Evolutionary conservation across 1,284 basidiomycete genomes (phyloP).

Genomic region (Trichosporon sp.): DNA sequence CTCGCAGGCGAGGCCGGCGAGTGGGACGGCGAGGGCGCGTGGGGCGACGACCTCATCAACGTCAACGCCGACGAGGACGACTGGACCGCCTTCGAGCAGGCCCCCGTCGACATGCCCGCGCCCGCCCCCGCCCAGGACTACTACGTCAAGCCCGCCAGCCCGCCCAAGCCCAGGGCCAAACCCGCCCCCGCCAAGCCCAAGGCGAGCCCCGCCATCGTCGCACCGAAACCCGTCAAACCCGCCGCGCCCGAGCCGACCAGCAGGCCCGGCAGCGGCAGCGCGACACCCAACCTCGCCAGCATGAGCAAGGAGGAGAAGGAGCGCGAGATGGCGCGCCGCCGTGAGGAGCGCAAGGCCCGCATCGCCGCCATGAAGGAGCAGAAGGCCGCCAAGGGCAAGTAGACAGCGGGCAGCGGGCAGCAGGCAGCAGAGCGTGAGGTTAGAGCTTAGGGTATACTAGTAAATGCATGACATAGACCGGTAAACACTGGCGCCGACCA

Average conservation of each 20-base stretch:
- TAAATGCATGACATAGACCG: conserved; percentile 3
- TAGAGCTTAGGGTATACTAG: conserved; percentile 1
- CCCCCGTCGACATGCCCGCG: conserved; percentile 49
- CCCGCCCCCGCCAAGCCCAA: conserved; percentile 2
- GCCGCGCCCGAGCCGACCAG: conserved; percentile 9
- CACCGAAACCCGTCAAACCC: conserved; percentile 8
- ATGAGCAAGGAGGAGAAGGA: conserved; percentile 84
- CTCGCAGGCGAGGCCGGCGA: conserved; percentile 54
- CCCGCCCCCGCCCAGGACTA: conserved; percentile 39
- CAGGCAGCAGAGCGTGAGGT: neutral
- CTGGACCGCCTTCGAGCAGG: conserved; percentile 85
- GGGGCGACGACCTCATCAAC: conserved; percentile 71
- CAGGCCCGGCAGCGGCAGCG: conserved; percentile 2
- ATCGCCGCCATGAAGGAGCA: conserved; percentile 50
- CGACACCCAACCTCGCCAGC: conserved; percentile 36
- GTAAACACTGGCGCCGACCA: neutral
- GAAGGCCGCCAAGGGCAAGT: conserved; percentile 22
- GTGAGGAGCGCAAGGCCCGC: conserved; percentile 73
- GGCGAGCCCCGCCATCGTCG: conserved; percentile 11
- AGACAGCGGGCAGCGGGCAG: neutral
- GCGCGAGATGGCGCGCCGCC: conserved; percentile 76
- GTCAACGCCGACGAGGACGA: conserved; percentile 76
- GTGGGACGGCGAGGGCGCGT: conserved; percentile 53
- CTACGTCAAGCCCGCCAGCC: conserved; percentile 24
- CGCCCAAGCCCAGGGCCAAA: conserved; percentile 15